Evolutionary conservation across 768 basidiomycete species (phyloP).

Genomic region (Termitomyces sp.): DNA sequence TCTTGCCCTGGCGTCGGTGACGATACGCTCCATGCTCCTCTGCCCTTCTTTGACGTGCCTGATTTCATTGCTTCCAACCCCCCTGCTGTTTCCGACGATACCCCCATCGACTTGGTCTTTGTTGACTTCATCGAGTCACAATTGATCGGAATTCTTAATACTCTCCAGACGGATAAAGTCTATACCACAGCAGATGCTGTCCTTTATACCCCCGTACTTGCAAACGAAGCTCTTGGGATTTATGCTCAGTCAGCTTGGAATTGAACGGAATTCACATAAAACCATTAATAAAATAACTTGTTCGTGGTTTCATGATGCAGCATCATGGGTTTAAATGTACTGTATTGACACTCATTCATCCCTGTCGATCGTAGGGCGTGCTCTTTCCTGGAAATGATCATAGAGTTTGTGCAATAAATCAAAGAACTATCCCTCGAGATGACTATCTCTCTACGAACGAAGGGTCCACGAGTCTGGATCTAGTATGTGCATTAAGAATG

Average conservation of each 20-base stretch:
- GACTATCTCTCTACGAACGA: too few relatives aligned
- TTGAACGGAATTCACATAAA: constrained; percentile 13
- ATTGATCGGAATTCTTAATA: constrained; percentile 55
- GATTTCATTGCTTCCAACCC: constrained; percentile 58
- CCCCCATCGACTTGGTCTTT: constrained; percentile 72
- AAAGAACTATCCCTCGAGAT: too few relatives aligned
- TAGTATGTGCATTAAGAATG: too few relatives aligned
- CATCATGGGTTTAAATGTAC: not conserved
- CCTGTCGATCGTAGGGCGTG: too few relatives aligned
- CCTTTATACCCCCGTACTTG: constrained; percentile 37
- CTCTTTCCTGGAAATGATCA: too few relatives aligned
- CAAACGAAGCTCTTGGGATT: constrained; percentile 51
- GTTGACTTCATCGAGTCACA: constrained; percentile 62
- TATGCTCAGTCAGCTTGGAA: constrained; percentile 56
- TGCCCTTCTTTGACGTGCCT: constrained; percentile 53
- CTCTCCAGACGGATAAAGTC: constrained; percentile 44
- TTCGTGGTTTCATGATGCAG: not conserved
- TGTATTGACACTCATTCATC: not conserved
- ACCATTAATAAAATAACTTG: not conserved
- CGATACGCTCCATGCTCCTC: constrained; percentile 61
- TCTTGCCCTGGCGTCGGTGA: constrained; percentile 75
- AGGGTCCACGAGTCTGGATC: too few relatives aligned
- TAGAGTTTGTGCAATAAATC: too few relatives aligned
- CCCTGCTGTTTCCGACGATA: constrained; percentile 46
- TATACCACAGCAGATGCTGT: constrained; percentile 55